Evolutionary conservation across 495 filamentous ascomycete genomes (phyloP), one percentile per base, ranked within the genome.

Genomic region (Evernia prunastri): DNA sequence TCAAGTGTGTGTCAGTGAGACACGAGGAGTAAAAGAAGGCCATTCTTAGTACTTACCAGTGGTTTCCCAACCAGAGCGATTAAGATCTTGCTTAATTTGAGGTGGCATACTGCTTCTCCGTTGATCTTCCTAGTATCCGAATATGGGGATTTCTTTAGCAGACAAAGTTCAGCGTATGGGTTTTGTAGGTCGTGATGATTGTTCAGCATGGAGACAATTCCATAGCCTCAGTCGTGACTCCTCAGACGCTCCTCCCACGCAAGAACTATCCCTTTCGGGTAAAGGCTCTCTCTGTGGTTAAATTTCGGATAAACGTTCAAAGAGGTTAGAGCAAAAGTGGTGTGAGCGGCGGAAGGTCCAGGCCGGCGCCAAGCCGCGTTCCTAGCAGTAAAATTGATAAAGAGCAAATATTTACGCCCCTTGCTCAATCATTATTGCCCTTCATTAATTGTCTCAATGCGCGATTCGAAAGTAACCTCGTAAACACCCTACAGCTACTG

Each of bases 11-110:
- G 60, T 58, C 59, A 57, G 60, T 18, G 33, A 40, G 61, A 40
- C 23, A 45, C 23, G 0, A 43, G 15, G n/a, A 29, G 23, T 36
- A 33, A 27, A 33, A 78, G 80, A 67, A 84, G 82, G 74, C 82
- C 86, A 45, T 87, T 81, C 7, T 83, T 85, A 39, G 72, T 88
- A 88, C 78, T 89, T 51, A 67, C 66, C 92, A 31, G 94, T 96
- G 39, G 89, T 87, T 76, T 98, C 94, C 90, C 91, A 95, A 39
- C 94, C 94, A 4, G 92, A 92, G 56, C 95, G 86, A 79, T 98
- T 98, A 36, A 97, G 82, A 71, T 98, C 94, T 74, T 96, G 90
- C 77, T 98, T 98, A 74, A 97, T 87, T 71, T 88, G 85, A 11
- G 84, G 82, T 17, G 87, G 86, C 82, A 84, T 85, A 20, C 53